Evolutionary conservation across 2,329 filamentous ascomycete species (phyloP), one percentile per base, ranked within the genome.

Genomic region (Gaeumannomyces sp.): DNA sequence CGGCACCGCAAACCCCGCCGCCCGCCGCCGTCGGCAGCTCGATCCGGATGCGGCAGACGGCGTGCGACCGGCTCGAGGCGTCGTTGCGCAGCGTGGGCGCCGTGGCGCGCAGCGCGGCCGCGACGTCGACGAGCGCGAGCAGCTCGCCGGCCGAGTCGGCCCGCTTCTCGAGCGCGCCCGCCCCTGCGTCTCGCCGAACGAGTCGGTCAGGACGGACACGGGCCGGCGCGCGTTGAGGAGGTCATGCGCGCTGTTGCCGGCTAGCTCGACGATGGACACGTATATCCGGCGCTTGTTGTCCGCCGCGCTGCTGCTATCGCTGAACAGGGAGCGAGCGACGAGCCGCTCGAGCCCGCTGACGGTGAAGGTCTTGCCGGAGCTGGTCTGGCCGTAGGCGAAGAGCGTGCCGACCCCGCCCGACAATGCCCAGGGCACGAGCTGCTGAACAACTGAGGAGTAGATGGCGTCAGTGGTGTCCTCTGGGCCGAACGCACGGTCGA

Each of bases 51-150:
- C 56, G 56, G 56, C 56, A 58, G 56, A 58, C 56, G 56, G 56
- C 56, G 56, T 58, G 56, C 56, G 56, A 58, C 56, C 56, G 56
- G 56, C 56, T 58, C 56, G 56, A 28, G 56, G 56, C n/a, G n/a
- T 25, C 27, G 27, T 58, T 28, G 56, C 56, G 56, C 22, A 58
- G n/a, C 56, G 56, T 58, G n/a, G 56, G n/a, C 56, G n/a, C 27
- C 14, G 56, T 58, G n/a, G 35, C 35, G 14, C 35, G 35, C 38
- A 45, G 38, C 14, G 14, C 38, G 38, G 38, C 38, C 38, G 38
- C 38, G 14, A 45, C 16, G 3, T 58, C 56, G 27, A 58, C n/a
- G n/a, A 58, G n/a, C 13, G 56, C n/a, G 56, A 58, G 56, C n/a
- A 58, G 38, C 38, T 45, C 38, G 16, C 4, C 14, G 38, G 5